Evolutionary conservation across 352 stramenopile genomes (phyloP), one percentile per base, ranked within the genome.

Genomic region (Phytophthora multivora): DNA sequence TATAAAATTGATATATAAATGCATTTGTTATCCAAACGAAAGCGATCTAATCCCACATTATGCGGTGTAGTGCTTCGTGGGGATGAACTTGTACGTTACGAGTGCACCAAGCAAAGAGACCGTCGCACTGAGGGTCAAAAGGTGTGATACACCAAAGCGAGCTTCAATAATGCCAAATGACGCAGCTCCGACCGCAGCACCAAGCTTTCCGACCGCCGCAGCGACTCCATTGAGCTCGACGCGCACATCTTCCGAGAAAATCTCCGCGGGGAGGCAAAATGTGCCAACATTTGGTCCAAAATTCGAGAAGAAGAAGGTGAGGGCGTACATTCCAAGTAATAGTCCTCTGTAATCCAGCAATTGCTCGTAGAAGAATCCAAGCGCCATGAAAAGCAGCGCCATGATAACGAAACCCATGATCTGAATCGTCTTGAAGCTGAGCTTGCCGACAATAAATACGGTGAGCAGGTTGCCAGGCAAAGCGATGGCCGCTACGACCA

Each of bases 221-320:
- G 84, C 80, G 33, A 96, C 69, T n/a, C 88, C 88, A 36, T 93
- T 91, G 45, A 91, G 73, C 54, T 91, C 85, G n/a, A 90, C 83
- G 15, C 85, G 86, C 18, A 88, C 78, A 11, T 89, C 76, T 19
- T 79, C 45, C 5, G 79, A 57, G 51, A 95, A 96, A 38, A 90
- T 84, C 69, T 96, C 86, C 0, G 88, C 83, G 0, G 86, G 86
- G 23, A 96, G 66, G 48, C 77, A 89, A 66, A 94, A 96, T n/a
- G 88, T 96, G 35, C 78, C 90, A 4, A 91, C 84, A 51, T 96
- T 96, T 0, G 88, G 88, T 11, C 88, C 88, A 73, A 92, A 96
- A 64, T 96, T 95, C 19, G 84, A 92, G 58, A 96, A 96, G 74
- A 95, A 94, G 50, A 95, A 95, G 8, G 84, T 94, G 35, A 93